Evolutionary conservation across 495 filamentous ascomycete genomes (phyloP), one percentile per base, ranked within the genome.

Genomic region (Collariella sp.): DNA sequence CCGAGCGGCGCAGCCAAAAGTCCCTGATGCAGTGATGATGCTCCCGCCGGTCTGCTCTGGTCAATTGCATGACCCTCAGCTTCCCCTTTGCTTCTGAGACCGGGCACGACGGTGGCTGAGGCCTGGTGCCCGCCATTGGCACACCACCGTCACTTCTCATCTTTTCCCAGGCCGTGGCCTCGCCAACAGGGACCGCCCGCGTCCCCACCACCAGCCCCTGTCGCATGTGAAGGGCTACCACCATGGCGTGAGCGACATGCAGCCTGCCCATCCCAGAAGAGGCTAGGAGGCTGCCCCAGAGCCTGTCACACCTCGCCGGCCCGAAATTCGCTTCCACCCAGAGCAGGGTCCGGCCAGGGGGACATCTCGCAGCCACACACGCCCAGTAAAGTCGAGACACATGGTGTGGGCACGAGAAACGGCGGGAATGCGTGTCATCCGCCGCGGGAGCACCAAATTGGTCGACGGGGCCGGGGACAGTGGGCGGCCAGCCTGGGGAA

Each of bases 221-320:
- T 29, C 13, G 52, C 46, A 47, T 49, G 48, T 39, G n/a, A n/a
- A 52, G 36, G 41, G 48, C 33, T 47, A 23, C 38, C 13, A 44
- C 22, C 54, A 46, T 50, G 52, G 52, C 39, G 39, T 24, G 54
- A 56, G 44, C 46, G 45, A 57, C 55, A 55, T 63, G 56, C 62
- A 55, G 56, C 58, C 40, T 31, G 49, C 52, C 56, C 60, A 50
- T 63, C 45, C 61, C 63, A 41, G 56, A 64, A 64, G 49, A 39
- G 47, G 13, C 38, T 46, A 43, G 45, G 45, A 43, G 51, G 11
- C 31, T 29, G 29, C 20, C 33, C 34, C 33, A 19, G 39, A 39
- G 31, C 36, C 31, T 54, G 62, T 62, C 57, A 66, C 61, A 64
- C 59, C 54, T 57, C 54, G 59, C 52, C 62, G 62, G 64, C 20